phyloP scores from a whole-genome alignment of 306 rosid species.

The Hippophae rhamnoides region DNA sequence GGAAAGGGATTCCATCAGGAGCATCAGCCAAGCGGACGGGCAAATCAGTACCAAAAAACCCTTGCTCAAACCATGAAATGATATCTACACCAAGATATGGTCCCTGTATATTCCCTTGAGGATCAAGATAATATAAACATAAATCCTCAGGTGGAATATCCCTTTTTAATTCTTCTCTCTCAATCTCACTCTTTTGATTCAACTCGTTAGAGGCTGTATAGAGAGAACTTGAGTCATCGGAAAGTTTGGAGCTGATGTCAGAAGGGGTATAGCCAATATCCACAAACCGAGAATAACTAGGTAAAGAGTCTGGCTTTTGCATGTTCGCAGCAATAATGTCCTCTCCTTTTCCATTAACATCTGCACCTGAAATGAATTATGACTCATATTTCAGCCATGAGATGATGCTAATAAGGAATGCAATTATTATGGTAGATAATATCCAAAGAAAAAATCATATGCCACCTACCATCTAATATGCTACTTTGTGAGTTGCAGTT shows the following conservation, averaged over 20 bases:
- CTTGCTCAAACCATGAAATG: constrained; percentile 63
- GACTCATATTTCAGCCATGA: neutral
- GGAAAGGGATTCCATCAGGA: constrained; percentile 46
- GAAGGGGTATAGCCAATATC: constrained; percentile 11
- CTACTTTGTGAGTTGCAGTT: constrained; percentile 20
- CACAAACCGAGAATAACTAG: constrained; percentile 26
- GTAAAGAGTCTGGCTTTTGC: constrained; percentile 21
- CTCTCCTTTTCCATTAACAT: constrained; percentile 18
- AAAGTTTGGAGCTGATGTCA: constrained; percentile 22
- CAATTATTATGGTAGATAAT: neutral
- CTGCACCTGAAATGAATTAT: constrained; percentile 25
- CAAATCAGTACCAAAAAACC: constrained; percentile 52
- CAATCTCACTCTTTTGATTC: no score
- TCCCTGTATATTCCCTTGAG: constrained; percentile 58
- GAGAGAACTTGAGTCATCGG: constrained; percentile 30
- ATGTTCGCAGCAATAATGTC: constrained; percentile 18
- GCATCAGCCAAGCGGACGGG: constrained; percentile 54
- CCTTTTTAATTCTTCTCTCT: constrained; percentile 12
- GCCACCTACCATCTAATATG: constrained; percentile 22
- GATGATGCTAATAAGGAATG: neutral
- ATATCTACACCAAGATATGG: constrained; percentile 70
- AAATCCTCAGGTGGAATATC: constrained; percentile 40
- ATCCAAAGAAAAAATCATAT: constrained; percentile 1
- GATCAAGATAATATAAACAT: constrained; percentile 63
- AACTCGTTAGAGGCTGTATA: neutral